Evolutionary conservation across 345 rosid genomes (phyloP), one percentile per base, ranked within the genome.

Genomic region (Laguncularia racemosa): DNA sequence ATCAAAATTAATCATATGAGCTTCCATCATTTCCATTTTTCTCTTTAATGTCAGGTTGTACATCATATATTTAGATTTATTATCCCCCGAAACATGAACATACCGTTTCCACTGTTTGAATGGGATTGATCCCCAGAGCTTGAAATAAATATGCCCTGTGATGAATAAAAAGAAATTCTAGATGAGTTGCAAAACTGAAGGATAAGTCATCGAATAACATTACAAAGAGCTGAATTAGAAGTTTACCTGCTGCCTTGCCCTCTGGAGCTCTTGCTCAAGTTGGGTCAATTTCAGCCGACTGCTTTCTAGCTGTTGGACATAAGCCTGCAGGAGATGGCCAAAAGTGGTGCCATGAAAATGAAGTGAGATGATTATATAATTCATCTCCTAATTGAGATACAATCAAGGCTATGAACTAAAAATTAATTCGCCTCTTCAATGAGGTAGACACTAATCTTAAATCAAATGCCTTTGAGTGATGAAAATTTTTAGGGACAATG

Each of bases 221-320:
- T 45, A 23, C 16, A 43, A 52, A 57, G 58, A 46, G 17, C 53
- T 48, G 20, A 67, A 69, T 45, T 67, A 18, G 33, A 48, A 48
- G 52, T 33, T 45, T 58, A 91, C 98, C 95, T 88, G 98, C 68
- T 91, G 96, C 57, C 96, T 89, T 51, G 97, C 95, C 76, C 88
- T 79, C 77, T 91, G 96, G 50, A 91, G 83, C 79, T 91, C 97
- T 70, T 88, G 97, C 71, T 91, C 96, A 16, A 91, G 90, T 72
- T 80, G 88, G 19, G 92, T 84, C 72, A 91, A 71, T 66, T 91
- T 91, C 67, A 91, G 73, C 50, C 96, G 76, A 73, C 96, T 91
- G 68, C 88, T 91, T 78, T 91, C 98, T 59, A 91, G 74, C 71
- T 85, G 98, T 69, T 91, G 98, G 53, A 91, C 98, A 70, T 91